phyloP scores from a whole-genome alignment of 768 basidiomycete genomes.

The Phaeotremella fagi region DNA sequence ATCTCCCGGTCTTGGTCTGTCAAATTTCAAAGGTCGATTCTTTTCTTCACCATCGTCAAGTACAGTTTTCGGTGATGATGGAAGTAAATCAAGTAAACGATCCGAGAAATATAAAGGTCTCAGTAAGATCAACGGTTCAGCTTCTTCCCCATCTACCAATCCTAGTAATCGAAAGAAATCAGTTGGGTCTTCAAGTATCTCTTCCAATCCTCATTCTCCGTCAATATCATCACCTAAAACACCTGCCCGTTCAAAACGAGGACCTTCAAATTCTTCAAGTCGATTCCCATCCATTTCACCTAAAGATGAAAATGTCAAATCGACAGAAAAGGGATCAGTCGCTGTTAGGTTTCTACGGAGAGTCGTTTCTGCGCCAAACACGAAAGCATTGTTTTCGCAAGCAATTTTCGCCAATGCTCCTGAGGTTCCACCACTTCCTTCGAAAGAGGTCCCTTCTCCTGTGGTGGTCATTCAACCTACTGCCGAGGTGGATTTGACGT shows the following conservation, averaged over 20 bases:
- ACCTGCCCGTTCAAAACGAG: constrained; percentile 12
- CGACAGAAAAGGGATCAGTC: constrained; percentile 23
- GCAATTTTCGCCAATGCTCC: constrained; percentile 52
- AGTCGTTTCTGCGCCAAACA: constrained; percentile 94
- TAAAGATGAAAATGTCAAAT: not conserved
- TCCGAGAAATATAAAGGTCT: constrained; percentile 28
- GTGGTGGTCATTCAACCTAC: constrained; percentile 52
- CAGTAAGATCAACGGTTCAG: constrained; percentile 14
- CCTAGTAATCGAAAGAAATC: constrained; percentile 13
- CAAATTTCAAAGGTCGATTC: constrained; percentile 34
- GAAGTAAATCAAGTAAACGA: constrained; percentile 4
- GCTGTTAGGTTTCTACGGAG: constrained; percentile 87
- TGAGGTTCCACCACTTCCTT: constrained; percentile 55
- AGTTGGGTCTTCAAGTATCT: constrained; percentile 22
- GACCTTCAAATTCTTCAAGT: constrained; percentile 3
- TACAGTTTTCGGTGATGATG: not conserved
- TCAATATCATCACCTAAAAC: constrained; percentile 29
- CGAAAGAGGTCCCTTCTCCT: constrained; percentile 74
- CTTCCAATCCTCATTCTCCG: constrained; percentile 16
- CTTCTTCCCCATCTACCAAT: not conserved
- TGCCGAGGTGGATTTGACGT: constrained; percentile 17
- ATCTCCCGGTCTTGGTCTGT: constrained; percentile 22
- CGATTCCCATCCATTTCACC: constrained; percentile 10
- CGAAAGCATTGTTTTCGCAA: constrained; percentile 73
- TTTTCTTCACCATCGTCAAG: constrained; percentile 28